These are phyloP conservation scores for Cyberlindnera petersonii DNA, from an alignment of 805 yeast genomes.

Conservation along the genomic window DNA sequence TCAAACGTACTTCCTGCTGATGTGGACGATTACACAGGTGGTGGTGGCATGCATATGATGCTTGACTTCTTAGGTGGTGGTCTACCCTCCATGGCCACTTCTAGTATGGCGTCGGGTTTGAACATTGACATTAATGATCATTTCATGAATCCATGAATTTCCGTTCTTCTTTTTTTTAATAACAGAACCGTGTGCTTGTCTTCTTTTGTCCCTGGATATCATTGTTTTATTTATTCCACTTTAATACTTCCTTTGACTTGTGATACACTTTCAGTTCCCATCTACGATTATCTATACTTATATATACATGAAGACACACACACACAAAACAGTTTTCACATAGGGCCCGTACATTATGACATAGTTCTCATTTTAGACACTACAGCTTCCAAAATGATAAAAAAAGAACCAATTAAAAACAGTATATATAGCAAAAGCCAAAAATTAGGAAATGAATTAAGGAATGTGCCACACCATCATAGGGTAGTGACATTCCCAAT, in stretches of 20 bases:
- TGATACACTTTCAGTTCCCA: not conserved
- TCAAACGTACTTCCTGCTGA: constrained; percentile 85
- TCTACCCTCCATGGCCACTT: constrained; percentile 43
- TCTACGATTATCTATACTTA: too few species aligned
- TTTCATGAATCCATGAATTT: constrained; percentile 25
- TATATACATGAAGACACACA: too few species aligned
- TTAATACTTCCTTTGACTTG: not conserved
- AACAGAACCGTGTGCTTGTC: too few species aligned
- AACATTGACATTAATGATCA: constrained; percentile 28
- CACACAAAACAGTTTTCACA: too few species aligned
- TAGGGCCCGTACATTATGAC: too few species aligned
- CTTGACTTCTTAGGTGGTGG: constrained; percentile 78
- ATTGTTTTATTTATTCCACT: not conserved
- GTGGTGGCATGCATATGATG: constrained; percentile 93
- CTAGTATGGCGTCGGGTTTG: constrained; percentile 31
- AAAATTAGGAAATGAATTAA: too few species aligned
- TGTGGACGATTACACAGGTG: constrained; percentile 86
- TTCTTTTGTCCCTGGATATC: not conserved
- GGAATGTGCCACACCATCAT: too few species aligned
- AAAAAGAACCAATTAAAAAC: too few species aligned
- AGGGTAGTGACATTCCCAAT: too few species aligned
- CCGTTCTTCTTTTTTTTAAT: not conserved
- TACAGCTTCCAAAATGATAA: too few species aligned
- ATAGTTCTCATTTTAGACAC: too few species aligned
- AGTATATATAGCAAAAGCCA: too few species aligned